Conservation (phyloP, 225 moss, liverwort and hornwort species). For the Bryoerythrophyllum caledonicum region DNA sequence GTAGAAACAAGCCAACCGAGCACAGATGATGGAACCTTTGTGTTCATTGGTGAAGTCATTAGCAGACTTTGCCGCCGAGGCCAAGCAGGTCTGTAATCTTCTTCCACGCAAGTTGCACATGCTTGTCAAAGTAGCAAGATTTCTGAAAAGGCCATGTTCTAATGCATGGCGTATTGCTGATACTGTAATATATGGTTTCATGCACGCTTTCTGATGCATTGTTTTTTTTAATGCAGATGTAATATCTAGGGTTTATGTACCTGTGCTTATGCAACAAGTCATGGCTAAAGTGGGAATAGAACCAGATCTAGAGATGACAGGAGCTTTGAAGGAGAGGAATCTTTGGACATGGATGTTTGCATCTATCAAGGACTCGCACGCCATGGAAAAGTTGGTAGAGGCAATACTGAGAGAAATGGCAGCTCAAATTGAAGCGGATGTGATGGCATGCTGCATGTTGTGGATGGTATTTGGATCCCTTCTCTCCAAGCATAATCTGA, state of each 20-base stretch:
- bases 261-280: constrained; percentile 41
- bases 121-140: too few relatives aligned
- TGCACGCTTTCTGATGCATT: constrained; percentile 17
- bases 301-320: constrained; percentile 33
- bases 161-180: too few relatives aligned
- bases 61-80: constrained; percentile 83
- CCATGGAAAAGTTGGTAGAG: constrained; percentile 84
- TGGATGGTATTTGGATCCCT: constrained; percentile 67
- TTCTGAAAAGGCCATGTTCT: too few relatives aligned
- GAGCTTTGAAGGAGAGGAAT: constrained; percentile 44
- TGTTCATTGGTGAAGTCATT: constrained; percentile 71
- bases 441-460: constrained; percentile 66
- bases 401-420: constrained; percentile 71
- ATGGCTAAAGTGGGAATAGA: constrained; percentile 32
- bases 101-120: neutral
- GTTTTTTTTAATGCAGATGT: constrained; percentile 45
- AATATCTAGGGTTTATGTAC: constrained; percentile 61
- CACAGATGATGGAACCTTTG: constrained; percentile 48
- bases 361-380: constrained; percentile 77
- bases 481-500: constrained; percentile 55
- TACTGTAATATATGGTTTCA: too few relatives aligned
- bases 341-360: constrained; percentile 62
- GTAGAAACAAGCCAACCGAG: constrained; percentile 14
- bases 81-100: constrained; percentile 60
- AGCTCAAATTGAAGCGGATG: constrained; percentile 49